Conservation (phyloP, 352 stramenopile species). For the Globisporangium splendens region DNA sequence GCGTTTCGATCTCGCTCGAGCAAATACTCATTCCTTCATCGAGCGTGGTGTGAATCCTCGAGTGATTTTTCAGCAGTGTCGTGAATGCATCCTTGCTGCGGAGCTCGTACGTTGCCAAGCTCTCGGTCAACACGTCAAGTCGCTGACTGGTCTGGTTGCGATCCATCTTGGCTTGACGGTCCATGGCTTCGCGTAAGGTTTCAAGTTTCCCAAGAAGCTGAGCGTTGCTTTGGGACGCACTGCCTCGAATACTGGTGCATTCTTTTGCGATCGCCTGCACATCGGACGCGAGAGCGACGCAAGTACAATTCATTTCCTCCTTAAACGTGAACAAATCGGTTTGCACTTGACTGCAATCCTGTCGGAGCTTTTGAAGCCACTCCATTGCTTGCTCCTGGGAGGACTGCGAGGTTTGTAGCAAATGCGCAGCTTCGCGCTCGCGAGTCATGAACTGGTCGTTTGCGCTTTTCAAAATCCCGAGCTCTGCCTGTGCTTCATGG, state of each 20-base stretch:
- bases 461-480: conserved; percentile 35
- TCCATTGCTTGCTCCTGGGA: conserved; percentile 47
- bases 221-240: conserved; percentile 32
- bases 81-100: conserved; percentile 39
- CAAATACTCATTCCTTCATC: conserved; percentile 58
- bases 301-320: conserved; percentile 24
- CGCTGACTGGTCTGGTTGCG: conserved; percentile 41
- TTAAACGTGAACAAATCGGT: conserved; percentile 36
- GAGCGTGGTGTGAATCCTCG: conserved; percentile 41
- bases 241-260: conserved; percentile 25
- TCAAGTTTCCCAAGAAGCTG: conserved; percentile 43
- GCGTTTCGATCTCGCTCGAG: conserved; percentile 41
- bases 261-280: conserved; percentile 46
- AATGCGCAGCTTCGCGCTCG: conserved; percentile 37
- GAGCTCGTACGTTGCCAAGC: conserved; percentile 31
- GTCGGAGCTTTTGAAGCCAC: conserved; percentile 33
- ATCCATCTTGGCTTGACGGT: conserved; percentile 46
- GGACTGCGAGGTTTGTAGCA: conserved; percentile 36
- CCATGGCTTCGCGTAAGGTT: conserved; percentile 35
- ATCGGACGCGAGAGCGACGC: conserved; percentile 34
- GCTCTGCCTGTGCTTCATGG: conserved; percentile 46
- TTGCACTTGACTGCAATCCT: conserved; percentile 37
- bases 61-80: conserved; percentile 50
- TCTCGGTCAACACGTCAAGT: conserved; percentile 39
- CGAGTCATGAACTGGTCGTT: conserved; percentile 41